Base-by-base conservation (phyloP, 192 early-diverging fungal species). In the Podila epicladia region DNA sequence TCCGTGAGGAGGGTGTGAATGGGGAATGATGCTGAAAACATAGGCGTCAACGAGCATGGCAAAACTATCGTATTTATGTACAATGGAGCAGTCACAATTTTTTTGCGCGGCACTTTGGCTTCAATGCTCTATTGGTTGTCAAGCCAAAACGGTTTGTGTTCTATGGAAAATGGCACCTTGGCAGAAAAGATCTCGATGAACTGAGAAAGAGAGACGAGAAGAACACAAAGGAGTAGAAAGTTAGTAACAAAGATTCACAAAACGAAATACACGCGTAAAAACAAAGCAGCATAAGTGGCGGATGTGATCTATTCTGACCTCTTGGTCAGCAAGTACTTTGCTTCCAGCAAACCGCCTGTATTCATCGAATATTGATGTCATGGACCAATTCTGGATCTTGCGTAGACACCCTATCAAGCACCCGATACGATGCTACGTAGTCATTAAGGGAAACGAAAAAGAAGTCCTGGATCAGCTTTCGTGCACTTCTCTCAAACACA, bases 331-430 rank as follows among this genome's bases (percentile, higher is more conserved):
- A 32, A 98, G 75, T 26, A 96, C 91, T 82, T 95, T 96, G 19
- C 91, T 91, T 31, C 95, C 97, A 19, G 97, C 94, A 69, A 99
- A 99, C 49, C 96, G 82, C 55, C 95, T 85, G 74, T 98, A 99
- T 85, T 99, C 98, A 86, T 97, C 96, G 89, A 98, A 99, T 19
- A 97, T 98, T 7, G 94, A 93, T 0, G 98, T 95, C 91, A 97
- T 92, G 22, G 96, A 95, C 98, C 98, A 99, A 58, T 90, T 90
- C 67, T 98, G 96, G 58, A 97, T 86, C 82, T 97, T 98, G 28
- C 98, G 84, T 19, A 99, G 86, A 69, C 96, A 97, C 5, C 97
- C 97, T 22, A 99, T 91, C 28, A 99, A 62, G 74, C 97, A 99
- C 8, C 96, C 98, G 24, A 97, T 92, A 15, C 98, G 91, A 72